phyloP scores from a whole-genome alignment of 768 basidiomycete genomes.

The Mycena vitilis region DNA sequence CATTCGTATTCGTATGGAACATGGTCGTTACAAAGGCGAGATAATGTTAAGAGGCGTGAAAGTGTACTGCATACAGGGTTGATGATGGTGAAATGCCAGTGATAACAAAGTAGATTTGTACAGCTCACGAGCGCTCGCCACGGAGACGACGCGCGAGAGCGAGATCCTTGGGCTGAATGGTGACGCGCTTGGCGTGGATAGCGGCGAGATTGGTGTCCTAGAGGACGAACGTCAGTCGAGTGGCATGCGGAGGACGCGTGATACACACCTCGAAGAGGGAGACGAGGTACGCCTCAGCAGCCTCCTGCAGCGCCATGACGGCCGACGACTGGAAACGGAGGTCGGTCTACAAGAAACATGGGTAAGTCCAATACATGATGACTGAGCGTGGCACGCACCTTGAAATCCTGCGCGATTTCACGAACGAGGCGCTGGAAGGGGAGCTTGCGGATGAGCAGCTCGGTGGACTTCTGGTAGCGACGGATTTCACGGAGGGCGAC shows the following conservation, averaged over 20 bases:
- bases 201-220: conserved; percentile 77
- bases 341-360: conserved; percentile 48
- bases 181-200: conserved; percentile 88
- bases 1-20: not conserved
- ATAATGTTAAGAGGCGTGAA: conserved; percentile 16
- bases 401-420: conserved; percentile 74
- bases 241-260: conserved; percentile 48
- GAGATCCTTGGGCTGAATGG: conserved; percentile 87
- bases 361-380: not conserved
- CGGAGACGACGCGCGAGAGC: conserved; percentile 83
- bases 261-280: conserved; percentile 70
- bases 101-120: conserved; percentile 7
- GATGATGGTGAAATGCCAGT: conserved; percentile 19
- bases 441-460: conserved; percentile 38
- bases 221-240: conserved; percentile 2
- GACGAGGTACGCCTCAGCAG: conserved; percentile 83
- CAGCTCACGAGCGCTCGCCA: conserved; percentile 55
- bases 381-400: conserved; percentile 42
- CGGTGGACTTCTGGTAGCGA: conserved; percentile 38
- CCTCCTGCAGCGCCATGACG: conserved; percentile 85
- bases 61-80: conserved; percentile 28
- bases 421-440: conserved; percentile 57
- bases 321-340: conserved; percentile 87
- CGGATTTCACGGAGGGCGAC: conserved; percentile 38
- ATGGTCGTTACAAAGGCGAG: conserved; percentile 22